A percentile compares a stretch with the other conserved stretches of the same genome.
Evolutionary conservation across 2,329 filamentous ascomycete genomes (phyloP).

Genomic region (Ophiognomonia clavigignenti-juglandacearum): DNA sequence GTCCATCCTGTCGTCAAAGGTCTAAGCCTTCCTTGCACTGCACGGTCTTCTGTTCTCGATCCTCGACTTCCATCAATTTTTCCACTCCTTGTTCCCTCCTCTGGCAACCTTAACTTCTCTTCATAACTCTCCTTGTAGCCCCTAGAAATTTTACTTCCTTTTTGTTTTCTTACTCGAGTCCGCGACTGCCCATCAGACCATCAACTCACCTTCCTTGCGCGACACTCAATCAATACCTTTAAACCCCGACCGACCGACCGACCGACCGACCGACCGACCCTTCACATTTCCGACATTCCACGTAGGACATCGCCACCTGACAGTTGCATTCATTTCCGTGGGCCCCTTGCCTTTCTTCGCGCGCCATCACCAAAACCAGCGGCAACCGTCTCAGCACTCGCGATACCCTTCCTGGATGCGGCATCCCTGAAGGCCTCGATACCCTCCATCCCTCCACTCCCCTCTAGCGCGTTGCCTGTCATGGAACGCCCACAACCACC

Average conservation of each 20-base stretch:
- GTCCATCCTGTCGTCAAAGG: not conserved
- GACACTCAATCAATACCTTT: too few species aligned
- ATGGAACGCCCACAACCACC: conserved; percentile 17
- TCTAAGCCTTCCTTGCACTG: conserved; percentile 17
- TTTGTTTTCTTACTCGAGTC: conserved; percentile 1
- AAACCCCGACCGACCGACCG: too few species aligned
- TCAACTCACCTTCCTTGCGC: not conserved
- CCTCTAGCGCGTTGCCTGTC: conserved; percentile 6
- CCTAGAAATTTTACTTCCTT: conserved; percentile 2
- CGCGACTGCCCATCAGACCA: not conserved
- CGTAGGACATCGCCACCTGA: too few species aligned
- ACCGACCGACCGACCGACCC: too few species aligned
- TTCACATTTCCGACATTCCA: conserved; percentile 6
- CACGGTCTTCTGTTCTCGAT: conserved; percentile 15
- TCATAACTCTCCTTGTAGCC: conserved; percentile 10
- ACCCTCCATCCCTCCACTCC: not conserved
- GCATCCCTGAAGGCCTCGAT: not conserved
- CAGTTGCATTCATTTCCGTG: conserved; percentile 9
- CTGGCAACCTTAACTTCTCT: conserved; percentile 3
- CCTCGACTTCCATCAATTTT: too few species aligned
- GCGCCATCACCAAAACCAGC: not conserved
- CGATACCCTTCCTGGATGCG: conserved; percentile 8
- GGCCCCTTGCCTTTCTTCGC: conserved; percentile 1
- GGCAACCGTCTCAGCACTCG: not conserved
- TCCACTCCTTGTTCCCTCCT: conserved; percentile 7